Percentiles rank a stretch among this genome's conserved stretches.
These are phyloP conservation scores for Capsella bursapastoris DNA, from an alignment of 345 rosid species.

Conservation along the genomic window DNA sequence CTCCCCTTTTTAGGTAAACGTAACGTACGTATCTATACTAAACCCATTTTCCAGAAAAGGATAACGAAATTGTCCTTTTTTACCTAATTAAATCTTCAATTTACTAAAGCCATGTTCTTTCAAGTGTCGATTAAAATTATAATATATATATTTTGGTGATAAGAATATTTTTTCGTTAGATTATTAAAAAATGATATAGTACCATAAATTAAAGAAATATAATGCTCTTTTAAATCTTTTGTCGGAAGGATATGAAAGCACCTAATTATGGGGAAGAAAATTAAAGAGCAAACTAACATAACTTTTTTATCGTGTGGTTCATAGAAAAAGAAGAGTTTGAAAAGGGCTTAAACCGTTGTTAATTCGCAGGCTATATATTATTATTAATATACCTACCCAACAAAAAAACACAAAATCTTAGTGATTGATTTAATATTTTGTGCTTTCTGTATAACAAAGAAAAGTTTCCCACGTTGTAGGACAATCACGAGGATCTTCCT, in stretches of 20 bases:
- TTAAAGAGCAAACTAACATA: constrained; percentile 36
- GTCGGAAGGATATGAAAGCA: constrained; percentile 36
- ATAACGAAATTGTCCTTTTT: not conserved
- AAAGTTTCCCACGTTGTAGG: constrained; percentile 45
- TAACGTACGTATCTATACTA: not conserved
- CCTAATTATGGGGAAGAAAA: constrained; percentile 41
- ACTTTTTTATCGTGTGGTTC: constrained; percentile 40
- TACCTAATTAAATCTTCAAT: not conserved
- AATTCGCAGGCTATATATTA: constrained; percentile 26
- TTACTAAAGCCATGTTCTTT: too few species aligned
- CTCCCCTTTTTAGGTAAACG: not conserved
- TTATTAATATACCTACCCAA: constrained; percentile 36
- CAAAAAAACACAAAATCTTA: constrained; percentile 39
- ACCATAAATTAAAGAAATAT: not conserved
- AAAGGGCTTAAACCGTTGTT: constrained; percentile 28
- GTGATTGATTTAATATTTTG: constrained; percentile 22
- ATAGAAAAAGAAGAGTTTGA: constrained; percentile 27
- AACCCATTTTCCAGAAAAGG: not conserved
- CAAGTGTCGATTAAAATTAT: too few species aligned
- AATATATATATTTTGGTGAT: too few species aligned
- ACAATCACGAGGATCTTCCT: constrained; percentile 7
- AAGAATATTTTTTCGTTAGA: too few species aligned
- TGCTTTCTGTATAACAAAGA: constrained; percentile 1
- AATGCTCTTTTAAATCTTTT: not conserved
- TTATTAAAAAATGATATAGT: not conserved